Conservation (phyloP, 768 basidiomycete genomes). For the Boletus tylopilopsis region DNA sequence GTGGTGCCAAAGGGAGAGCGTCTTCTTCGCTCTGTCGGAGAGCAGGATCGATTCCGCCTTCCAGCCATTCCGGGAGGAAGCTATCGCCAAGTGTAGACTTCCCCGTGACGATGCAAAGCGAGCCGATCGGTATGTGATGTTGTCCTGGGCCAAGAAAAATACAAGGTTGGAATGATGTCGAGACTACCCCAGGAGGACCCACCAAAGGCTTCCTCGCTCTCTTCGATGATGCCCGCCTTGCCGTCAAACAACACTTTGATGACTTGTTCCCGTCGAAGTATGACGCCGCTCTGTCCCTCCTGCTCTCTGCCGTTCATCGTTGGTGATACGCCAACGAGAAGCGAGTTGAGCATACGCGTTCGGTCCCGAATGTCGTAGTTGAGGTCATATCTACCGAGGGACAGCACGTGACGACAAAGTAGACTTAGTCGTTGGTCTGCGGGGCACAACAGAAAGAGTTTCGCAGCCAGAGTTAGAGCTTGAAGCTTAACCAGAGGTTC, state of each 20-base stretch:
- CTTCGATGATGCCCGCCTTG: slow-evolving; percentile 48
- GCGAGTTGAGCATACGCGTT: slow-evolving; percentile 68
- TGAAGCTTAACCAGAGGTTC: slow-evolving; percentile 73
- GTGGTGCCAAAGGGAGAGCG: slow-evolving; percentile 25
- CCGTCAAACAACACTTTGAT: slow-evolving; percentile 75
- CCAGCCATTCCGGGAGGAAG: slow-evolving; percentile 81
- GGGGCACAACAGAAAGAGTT: slow-evolving; percentile 71
- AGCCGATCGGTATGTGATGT: slow-evolving; percentile 52
- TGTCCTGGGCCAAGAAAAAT: slow-evolving; percentile 29
- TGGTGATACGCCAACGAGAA: slow-evolving; percentile 56
- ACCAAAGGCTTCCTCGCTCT: slow-evolving; percentile 32
- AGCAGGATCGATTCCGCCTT: slow-evolving; percentile 74
- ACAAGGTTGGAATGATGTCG: slow-evolving; percentile 5
- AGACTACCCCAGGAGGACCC: slow-evolving; percentile 17
- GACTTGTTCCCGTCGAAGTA: slow-evolving; percentile 81
- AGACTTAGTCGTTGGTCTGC: slow-evolving; percentile 45
- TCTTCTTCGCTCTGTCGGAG: slow-evolving; percentile 71
- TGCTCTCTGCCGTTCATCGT: slow-evolving; percentile 33
- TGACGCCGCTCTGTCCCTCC: slow-evolving; percentile 63
- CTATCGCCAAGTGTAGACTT: slow-evolving; percentile 41
- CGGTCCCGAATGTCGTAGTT: slow-evolving; percentile 92
- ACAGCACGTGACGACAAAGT: slow-evolving; percentile 70
- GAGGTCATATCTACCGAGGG: slow-evolving; percentile 81
- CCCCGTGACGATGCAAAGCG: slow-evolving; percentile 59
- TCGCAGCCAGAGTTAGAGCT: slow-evolving; percentile 79